Evolutionary conservation across 805 yeast genomes (phyloP), one percentile per base, ranked within the genome.

Genomic region (Cyberlindnera euphorbiiphila): DNA sequence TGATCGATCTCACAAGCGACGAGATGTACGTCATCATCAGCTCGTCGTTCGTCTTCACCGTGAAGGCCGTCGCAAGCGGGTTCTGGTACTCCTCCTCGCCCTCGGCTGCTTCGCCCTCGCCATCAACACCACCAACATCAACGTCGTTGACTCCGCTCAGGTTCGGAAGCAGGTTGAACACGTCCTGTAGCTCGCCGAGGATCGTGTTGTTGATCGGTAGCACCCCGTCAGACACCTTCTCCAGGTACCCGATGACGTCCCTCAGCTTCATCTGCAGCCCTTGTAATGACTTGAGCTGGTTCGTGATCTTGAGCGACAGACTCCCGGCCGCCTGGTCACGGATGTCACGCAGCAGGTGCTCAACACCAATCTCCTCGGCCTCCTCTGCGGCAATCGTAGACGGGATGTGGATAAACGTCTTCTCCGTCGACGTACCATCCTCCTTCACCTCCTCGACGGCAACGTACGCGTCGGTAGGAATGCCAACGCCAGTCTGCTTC

Each of bases 341-440:
- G 17, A 88, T 87, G 56, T 93, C 98, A 56, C 98, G 80, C 43
- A 93, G 65, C 43, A 93, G 65, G 60, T 93, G 99, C 62, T 93
- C 99, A 11, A 93, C 99, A 45, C 98, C 99, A 50, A 93, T 93
- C 64, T 93, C 99, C 64, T 93, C 99, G 9, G 98, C 98, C 60
- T 93, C 99, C 59, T 93, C 98, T 4, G 99, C 99, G 59, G 85
- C 91, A 47, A 94, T 87, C 20, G 76, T 70, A 11, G 96, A 85
- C 9, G 98, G 96, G 21, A 91, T 78, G 62, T 93, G 98, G 32
- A 85, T 76, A 65, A 93, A 93, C 4, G 97, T 88, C 64, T 83
- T 82, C 57, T 87, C 95, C 8, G 95, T 85, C 5, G 89, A 78
- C 2, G 96, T 77, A 15, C 98, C 98, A 61, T 93, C 98, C 54